phyloP scores from a whole-genome alignment of 768 basidiomycete species.

The Podaxis rugospora region DNA sequence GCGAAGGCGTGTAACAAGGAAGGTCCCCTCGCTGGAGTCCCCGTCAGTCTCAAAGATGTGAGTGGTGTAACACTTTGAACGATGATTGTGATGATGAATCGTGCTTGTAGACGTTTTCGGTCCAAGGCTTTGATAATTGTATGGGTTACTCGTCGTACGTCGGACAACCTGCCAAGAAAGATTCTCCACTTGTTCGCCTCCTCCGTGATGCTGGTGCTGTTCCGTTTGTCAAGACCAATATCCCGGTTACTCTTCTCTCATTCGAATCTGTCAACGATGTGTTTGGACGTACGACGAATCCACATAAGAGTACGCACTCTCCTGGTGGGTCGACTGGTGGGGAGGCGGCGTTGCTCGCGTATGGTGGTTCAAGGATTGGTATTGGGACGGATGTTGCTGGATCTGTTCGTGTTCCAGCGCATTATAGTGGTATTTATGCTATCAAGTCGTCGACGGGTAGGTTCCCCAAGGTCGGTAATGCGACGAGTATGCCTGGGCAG shows the following conservation, averaged over 20 bases:
- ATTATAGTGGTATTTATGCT: conserved; percentile 60
- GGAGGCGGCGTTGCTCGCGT: conserved; percentile 59
- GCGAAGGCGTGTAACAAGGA: conserved; percentile 29
- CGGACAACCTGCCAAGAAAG: conserved; percentile 37
- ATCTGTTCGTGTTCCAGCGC: conserved; percentile 60
- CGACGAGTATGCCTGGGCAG: conserved; percentile 47
- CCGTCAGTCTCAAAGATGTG: conserved; percentile 55
- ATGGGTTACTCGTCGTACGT: conserved; percentile 55
- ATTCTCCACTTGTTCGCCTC: conserved; percentile 48
- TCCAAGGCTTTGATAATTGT: conserved; percentile 53
- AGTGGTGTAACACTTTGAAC: conserved; percentile 15
- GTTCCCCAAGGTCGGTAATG: conserved; percentile 42
- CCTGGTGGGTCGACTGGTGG: conserved; percentile 71
- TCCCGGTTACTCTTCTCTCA: conserved; percentile 56
- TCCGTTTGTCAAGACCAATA: conserved; percentile 64
- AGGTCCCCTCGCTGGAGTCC: conserved; percentile 53
- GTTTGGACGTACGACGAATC: conserved; percentile 58
- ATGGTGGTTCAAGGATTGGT: conserved; percentile 56
- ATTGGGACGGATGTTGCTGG: conserved; percentile 71
- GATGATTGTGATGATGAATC: not conserved
- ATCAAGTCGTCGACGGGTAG: conserved; percentile 49
- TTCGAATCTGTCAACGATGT: conserved; percentile 54
- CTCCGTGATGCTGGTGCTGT: conserved; percentile 60
- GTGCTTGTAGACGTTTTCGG: conserved; percentile 36
- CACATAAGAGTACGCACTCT: conserved; percentile 47